These are phyloP conservation scores for Nitzschia palea DNA, from an alignment of 108 stramenopile species.

Conservation along the genomic window DNA sequence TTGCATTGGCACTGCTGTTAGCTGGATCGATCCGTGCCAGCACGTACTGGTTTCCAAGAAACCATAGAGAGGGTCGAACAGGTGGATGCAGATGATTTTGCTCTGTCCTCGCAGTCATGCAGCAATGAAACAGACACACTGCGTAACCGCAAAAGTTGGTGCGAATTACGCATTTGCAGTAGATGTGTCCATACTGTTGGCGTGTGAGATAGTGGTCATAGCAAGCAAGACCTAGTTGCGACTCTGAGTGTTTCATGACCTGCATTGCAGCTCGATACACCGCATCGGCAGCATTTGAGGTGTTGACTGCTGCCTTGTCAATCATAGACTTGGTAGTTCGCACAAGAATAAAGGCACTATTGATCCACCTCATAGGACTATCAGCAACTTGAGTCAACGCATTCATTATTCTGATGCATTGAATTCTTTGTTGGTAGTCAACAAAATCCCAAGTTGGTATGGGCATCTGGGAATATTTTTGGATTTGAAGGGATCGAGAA, in stretches of 20 bases:
- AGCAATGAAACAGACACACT: too few relatives aligned
- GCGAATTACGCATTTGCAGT: too few relatives aligned
- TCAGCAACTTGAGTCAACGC: slow-evolving; percentile 71
- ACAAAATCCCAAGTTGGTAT: slow-evolving; percentile 70
- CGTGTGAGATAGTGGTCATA: too few relatives aligned
- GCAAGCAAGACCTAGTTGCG: slow-evolving; percentile 58
- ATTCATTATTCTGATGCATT: slow-evolving; percentile 48
- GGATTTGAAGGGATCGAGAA: slow-evolving; percentile 56
- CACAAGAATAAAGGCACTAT: slow-evolving; percentile 66
- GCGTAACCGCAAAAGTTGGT: too few relatives aligned
- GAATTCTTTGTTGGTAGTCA: slow-evolving; percentile 37
- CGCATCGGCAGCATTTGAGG: slow-evolving; percentile 59
- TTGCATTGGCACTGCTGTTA: too few relatives aligned
- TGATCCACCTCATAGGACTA: slow-evolving; percentile 81
- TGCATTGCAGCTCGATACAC: slow-evolving; percentile 70
- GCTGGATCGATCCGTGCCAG: too few relatives aligned
- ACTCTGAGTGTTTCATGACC: slow-evolving; percentile 53
- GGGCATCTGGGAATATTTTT: slow-evolving; percentile 56
- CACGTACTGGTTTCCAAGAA: too few relatives aligned
- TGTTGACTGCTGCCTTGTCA: slow-evolving; percentile 4
- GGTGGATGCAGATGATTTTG: too few relatives aligned
- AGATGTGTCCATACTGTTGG: too few relatives aligned
- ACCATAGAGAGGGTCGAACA: too few relatives aligned
- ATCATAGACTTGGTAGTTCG: slow-evolving; percentile 15
- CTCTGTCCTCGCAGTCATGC: too few relatives aligned